Conservation (phyloP, 1,284 basidiomycete species). For the Cryptococcus floricola region DNA sequence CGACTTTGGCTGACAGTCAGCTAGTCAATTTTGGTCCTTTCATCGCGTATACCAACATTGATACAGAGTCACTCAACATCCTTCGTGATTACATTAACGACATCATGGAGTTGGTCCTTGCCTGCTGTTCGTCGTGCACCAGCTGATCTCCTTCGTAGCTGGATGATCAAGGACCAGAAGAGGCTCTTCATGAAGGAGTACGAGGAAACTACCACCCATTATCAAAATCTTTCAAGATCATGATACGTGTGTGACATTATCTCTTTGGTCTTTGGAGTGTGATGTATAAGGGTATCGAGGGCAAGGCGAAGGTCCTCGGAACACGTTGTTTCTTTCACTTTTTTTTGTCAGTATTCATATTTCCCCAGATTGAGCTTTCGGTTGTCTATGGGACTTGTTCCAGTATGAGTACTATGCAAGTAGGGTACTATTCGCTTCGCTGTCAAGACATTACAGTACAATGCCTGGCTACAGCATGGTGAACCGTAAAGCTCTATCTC, state of each 20-base stretch:
- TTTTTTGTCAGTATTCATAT: neutral
- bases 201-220: conserved; percentile 49
- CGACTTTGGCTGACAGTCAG: neutral
- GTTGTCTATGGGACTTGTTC: too few species aligned
- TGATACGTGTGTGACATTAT: conserved; percentile 4
- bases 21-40: conserved; percentile 62
- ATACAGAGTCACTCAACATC: conserved; percentile 75
- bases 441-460: too few species aligned
- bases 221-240: conserved; percentile 48
- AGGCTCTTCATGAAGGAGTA: conserved; percentile 50
- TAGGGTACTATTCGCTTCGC: too few species aligned
- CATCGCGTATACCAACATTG: conserved; percentile 86
- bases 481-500: too few species aligned
- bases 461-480: too few species aligned
- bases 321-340: neutral
- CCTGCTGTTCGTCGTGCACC: neutral
- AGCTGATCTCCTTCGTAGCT: conserved; percentile 29
- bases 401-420: too few species aligned
- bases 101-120: conserved; percentile 68
- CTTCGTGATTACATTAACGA: conserved; percentile 88
- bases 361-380: neutral
- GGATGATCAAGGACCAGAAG: conserved; percentile 52
- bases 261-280: too few species aligned
- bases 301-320: neutral
- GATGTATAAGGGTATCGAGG: neutral